Evolutionary conservation across 2,329 filamentous ascomycete species (phyloP).

Genomic region (Geosmithia morbida): DNA sequence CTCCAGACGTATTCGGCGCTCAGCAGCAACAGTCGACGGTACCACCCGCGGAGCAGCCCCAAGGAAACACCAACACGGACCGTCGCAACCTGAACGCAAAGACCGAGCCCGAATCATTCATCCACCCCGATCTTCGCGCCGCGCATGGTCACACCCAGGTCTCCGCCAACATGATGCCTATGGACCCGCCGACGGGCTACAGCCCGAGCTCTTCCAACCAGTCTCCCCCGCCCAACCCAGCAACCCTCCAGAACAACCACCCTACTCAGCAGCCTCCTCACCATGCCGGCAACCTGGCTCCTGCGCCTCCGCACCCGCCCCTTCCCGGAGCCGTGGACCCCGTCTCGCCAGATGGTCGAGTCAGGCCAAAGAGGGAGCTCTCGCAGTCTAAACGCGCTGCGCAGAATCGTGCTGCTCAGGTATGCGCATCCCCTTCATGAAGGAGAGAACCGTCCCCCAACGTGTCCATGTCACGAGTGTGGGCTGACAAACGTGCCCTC

Average conservation of each 20-base stretch:
- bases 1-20: neutral
- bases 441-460: neutral
- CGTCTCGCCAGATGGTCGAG: slow-evolving; percentile 40
- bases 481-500: neutral
- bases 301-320: slow-evolving; percentile 13
- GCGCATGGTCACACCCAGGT: slow-evolving; percentile 7
- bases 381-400: slow-evolving; percentile 93
- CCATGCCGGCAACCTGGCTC: slow-evolving; percentile 8
- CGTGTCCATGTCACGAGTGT: neutral
- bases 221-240: slow-evolving; percentile 10
- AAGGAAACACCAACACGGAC: slow-evolving; percentile 4
- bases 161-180: slow-evolving; percentile 20
- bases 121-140: slow-evolving; percentile 31
- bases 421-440: slow-evolving; percentile 28
- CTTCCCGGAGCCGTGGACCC: slow-evolving; percentile 9
- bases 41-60: slow-evolving; percentile 12
- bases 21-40: neutral
- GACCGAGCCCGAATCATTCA: slow-evolving; percentile 26
- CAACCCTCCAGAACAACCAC: slow-evolving; percentile 6
- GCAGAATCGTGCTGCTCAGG: slow-evolving; percentile 93
- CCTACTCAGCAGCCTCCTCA: slow-evolving; percentile 3
- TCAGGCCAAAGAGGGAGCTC: slow-evolving; percentile 69
- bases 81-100: slow-evolving; percentile 17
- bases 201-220: slow-evolving; percentile 13
- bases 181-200: slow-evolving; percentile 16